A percentile compares a stretch with the other conserved stretches of the same genome.
phyloP scores from a whole-genome alignment of 352 stramenopile genomes.

The Pythium scleroteichum region DNA sequence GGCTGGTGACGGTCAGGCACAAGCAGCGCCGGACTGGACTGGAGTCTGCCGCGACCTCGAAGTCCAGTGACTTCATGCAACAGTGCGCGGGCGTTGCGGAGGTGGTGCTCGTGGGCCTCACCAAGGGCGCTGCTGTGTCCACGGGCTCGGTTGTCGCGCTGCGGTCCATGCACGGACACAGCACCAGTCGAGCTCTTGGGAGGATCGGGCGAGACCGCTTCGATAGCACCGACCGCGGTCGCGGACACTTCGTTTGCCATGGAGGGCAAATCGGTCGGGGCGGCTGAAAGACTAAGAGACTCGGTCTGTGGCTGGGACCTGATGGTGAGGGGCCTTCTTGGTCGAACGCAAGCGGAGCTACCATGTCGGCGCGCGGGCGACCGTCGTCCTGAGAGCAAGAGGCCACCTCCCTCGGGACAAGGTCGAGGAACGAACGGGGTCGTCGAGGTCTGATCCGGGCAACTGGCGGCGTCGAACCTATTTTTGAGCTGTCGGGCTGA shows the following conservation, averaged over 20 bases:
- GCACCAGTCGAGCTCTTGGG: background rate
- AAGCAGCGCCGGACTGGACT: constrained; percentile 26
- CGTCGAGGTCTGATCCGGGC: too few relatives aligned
- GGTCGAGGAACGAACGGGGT: too few relatives aligned
- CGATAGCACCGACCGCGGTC: background rate
- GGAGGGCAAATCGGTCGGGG: background rate
- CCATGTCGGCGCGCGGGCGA: too few relatives aligned
- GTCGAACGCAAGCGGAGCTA: too few relatives aligned
- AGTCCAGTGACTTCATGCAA: constrained; percentile 8
- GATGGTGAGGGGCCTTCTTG: background rate
- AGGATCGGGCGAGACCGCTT: background rate
- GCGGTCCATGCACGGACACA: background rate
- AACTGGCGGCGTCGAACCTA: background rate
- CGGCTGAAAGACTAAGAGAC: constrained; percentile 1
- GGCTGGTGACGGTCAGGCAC: too few relatives aligned
- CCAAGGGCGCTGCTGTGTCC: background rate
- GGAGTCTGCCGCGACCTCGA: constrained; percentile 6
- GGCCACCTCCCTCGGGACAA: too few relatives aligned
- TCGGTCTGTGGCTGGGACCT: constrained; percentile 14
- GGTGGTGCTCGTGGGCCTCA: constrained; percentile 7
- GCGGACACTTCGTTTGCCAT: constrained; percentile 10
- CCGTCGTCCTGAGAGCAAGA: too few relatives aligned
- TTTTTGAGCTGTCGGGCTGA: background rate
- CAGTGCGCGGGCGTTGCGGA: constrained; percentile 17
- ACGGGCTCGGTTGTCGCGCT: background rate